Percentiles rank a stretch among this genome's conserved stretches.
These are phyloP conservation scores for Cystofilobasidium bisporidii DNA, from an alignment of 768 basidiomycete genomes.

Conservation along the genomic window DNA sequence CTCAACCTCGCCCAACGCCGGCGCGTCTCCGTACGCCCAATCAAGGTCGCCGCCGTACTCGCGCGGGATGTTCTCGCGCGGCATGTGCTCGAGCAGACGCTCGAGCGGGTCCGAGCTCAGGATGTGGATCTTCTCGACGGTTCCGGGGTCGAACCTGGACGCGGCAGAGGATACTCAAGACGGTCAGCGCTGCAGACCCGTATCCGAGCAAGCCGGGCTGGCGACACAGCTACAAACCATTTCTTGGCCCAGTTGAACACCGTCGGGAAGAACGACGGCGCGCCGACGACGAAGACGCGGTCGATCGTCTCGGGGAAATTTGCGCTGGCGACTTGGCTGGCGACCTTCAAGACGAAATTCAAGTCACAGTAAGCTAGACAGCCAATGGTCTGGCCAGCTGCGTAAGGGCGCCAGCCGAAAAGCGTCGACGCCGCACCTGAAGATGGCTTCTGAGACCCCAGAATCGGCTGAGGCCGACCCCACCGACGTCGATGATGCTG, in stretches of 20 bases:
- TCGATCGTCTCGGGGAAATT: slow-evolving; percentile 29
- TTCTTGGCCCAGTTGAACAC: slow-evolving; percentile 29
- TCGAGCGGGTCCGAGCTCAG: slow-evolving; percentile 12
- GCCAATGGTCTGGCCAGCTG: not conserved
- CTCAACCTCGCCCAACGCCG: slow-evolving; percentile 15
- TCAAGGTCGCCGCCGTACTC: slow-evolving; percentile 28
- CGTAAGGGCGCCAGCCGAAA: not conserved
- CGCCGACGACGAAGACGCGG: slow-evolving; percentile 28
- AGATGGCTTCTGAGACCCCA: slow-evolving; percentile 26
- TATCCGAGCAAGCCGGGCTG: too few relatives aligned
- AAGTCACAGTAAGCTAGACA: not conserved
- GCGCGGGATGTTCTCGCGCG: slow-evolving; percentile 17
- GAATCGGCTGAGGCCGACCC: slow-evolving; percentile 25
- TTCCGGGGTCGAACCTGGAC: slow-evolving; percentile 17
- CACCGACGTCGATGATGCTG: slow-evolving; percentile 27
- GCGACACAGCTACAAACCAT: slow-evolving; percentile 11
- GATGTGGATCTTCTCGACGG: slow-evolving; percentile 29
- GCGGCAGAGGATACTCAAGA: not conserved
- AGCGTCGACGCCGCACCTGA: not conserved
- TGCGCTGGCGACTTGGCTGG: slow-evolving; percentile 27
- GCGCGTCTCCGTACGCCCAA: slow-evolving; percentile 26
- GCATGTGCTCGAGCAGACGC: slow-evolving; percentile 20
- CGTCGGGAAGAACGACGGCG: slow-evolving; percentile 29
- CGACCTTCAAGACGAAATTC: not conserved
- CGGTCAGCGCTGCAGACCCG: too few relatives aligned